phyloP scores from a whole-genome alignment of 768 basidiomycete genomes.

The Gymnopilus dilepis region DNA sequence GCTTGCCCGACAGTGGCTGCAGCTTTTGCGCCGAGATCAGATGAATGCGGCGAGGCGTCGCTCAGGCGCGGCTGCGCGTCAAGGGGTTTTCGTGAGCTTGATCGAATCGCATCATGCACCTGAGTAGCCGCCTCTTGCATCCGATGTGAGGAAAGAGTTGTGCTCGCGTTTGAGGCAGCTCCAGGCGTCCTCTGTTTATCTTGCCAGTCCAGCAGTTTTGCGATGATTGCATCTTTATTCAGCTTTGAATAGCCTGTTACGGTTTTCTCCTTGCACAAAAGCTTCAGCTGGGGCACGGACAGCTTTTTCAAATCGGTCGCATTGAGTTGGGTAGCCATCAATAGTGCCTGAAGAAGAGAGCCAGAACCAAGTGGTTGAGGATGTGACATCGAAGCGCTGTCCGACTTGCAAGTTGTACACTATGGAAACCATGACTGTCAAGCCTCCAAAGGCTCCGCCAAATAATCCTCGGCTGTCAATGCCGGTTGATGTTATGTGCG shows the following conservation, averaged over 20 bases:
- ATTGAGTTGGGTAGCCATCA: slow-evolving; percentile 18
- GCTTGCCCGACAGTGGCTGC: too few species aligned
- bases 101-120: too few species aligned
- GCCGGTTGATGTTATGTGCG: background rate
- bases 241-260: slow-evolving; percentile 74
- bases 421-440: slow-evolving; percentile 4
- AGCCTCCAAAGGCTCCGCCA: background rate
- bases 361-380: too few species aligned
- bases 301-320: slow-evolving; percentile 46
- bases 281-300: slow-evolving; percentile 68
- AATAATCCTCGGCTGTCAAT: background rate
- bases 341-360: too few species aligned
- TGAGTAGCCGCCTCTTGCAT: too few species aligned
- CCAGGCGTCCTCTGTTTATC: background rate
- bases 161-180: background rate
- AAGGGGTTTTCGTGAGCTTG: too few species aligned
- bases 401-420: too few species aligned
- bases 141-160: background rate
- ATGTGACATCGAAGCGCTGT: too few species aligned
- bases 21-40: too few species aligned
- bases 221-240: slow-evolving; percentile 58
- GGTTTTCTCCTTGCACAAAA: slow-evolving; percentile 66
- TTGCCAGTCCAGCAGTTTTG: slow-evolving; percentile 40
- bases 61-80: too few species aligned
- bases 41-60: too few species aligned